phyloP scores from a whole-genome alignment of 148 eudicot species.

The Suaeda aralocaspica region DNA sequence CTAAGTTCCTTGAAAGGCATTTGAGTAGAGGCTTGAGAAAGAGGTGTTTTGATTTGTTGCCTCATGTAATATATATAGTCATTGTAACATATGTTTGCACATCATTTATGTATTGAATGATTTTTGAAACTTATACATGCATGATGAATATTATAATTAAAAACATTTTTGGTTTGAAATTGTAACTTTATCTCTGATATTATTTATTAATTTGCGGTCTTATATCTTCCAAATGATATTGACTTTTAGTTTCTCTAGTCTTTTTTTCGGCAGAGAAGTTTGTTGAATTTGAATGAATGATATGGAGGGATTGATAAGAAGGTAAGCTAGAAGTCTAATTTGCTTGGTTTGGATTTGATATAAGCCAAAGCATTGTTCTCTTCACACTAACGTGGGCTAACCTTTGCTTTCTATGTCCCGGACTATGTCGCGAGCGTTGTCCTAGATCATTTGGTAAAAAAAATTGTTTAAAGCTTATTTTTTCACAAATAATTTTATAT shows the following conservation, averaged over 20 bases:
- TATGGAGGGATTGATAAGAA: neutral
- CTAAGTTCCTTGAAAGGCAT: conserved; percentile 17
- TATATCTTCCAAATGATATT: neutral
- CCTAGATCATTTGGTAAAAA: too few relatives aligned
- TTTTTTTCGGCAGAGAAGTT: neutral
- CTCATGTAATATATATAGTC: conserved; percentile 23
- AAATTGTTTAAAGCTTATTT: too few relatives aligned
- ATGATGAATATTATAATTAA: neutral
- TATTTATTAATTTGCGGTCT: neutral
- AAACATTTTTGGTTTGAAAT: conserved; percentile 26
- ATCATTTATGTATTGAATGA: conserved; percentile 19
- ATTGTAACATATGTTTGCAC: conserved; percentile 17
- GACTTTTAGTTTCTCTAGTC: neutral
- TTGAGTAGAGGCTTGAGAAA: conserved; percentile 8
- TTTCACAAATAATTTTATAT: too few relatives aligned
- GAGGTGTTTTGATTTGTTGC: conserved; percentile 7
- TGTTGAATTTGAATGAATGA: neutral
- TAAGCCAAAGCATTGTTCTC: too few relatives aligned
- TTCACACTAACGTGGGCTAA: too few relatives aligned
- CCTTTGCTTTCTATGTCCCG: too few relatives aligned
- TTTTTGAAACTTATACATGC: conserved; percentile 21
- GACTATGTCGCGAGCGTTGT: too few relatives aligned
- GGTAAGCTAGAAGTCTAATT: neutral
- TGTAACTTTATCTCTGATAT: conserved; percentile 8
- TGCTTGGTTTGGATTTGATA: neutral